Base-by-base conservation (phyloP, 192 early-diverging fungal species). In the Coemansia sp. region DNA sequence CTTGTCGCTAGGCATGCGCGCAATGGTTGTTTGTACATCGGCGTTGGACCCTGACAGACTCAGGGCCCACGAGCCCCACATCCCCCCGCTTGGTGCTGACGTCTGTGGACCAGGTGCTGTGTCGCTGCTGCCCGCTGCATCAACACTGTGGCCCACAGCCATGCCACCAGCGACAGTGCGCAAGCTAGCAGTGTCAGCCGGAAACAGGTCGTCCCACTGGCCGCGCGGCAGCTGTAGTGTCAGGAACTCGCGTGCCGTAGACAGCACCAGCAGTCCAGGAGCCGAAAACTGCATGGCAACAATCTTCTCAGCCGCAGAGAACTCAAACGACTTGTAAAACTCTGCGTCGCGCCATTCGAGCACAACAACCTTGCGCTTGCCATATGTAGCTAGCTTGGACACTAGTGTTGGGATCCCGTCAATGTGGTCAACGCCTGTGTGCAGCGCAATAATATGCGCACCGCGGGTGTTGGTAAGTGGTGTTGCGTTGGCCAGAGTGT, bases 211-310 rank as follows among this genome's bases (percentile, higher is more conserved):
- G 61, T 73, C 71, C 73, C 71, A 75, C 64, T 74, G 71, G 40
- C 74, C 74, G 15, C 52, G 58, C 28, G 73, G 64, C n/a, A 81
- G 73, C 63, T 81, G 79, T 37, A 81, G 67, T 24, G 73, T 73
- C 60, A 81, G 58, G 44, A 81, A 81, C 64, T 81, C 79, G 25
- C 70, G 66, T 1, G 79, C 70, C 1, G 79, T 76, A 14, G 79
- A 68, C 60, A 81, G 55, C 11, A 66, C 60, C 28, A 95, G 75
- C 58, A 86, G 84, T 20, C 82, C 85, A 0, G 83, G 75, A 2
- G 87, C 84, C 15, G 90, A 82, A 90, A 92, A 97, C 37, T 84
- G 81, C 82, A 97, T 84, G 11, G 90, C 81, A 37, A 82, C 75
- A 25, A 93, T 83, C 18, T 82, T 82, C 49, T 97, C 92, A 0